Evolutionary conservation across 2,329 filamentous ascomycete species (phyloP).

Genomic region (Elsinoe necatrix): DNA sequence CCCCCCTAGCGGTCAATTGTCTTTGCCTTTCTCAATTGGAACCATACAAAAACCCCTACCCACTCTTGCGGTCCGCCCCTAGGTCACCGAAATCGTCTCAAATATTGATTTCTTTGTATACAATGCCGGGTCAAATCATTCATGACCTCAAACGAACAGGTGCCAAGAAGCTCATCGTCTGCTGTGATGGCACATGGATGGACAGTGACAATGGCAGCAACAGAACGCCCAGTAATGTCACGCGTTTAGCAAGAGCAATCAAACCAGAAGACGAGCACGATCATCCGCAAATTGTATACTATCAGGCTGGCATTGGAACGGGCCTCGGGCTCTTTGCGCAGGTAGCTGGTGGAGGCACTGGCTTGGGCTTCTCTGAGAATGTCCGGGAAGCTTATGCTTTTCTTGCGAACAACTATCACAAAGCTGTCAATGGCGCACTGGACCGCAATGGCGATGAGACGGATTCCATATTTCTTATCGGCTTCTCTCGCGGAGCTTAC

Average conservation of each 20-base stretch:
- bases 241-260: slow-evolving; percentile 29
- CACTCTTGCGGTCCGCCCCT: not conserved
- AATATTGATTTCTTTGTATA: not conserved
- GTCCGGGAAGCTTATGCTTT: slow-evolving; percentile 55
- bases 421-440: slow-evolving; percentile 7
- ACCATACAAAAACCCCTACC: not conserved
- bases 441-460: slow-evolving; percentile 15
- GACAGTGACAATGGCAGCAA: slow-evolving; percentile 23
- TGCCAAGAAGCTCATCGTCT: slow-evolving; percentile 16
- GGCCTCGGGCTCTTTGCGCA: slow-evolving; percentile 28
- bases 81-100: not conserved
- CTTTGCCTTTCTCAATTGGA: not conserved
- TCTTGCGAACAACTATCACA: slow-evolving; percentile 49
- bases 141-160: not conserved
- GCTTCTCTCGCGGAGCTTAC: slow-evolving; percentile 37
- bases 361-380: slow-evolving; percentile 31
- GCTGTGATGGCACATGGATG: slow-evolving; percentile 16
- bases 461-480: slow-evolving; percentile 38
- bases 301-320: slow-evolving; percentile 32
- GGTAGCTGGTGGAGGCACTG: slow-evolving; percentile 27
- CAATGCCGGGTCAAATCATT: not conserved
- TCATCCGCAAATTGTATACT: slow-evolving; percentile 33
- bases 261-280: slow-evolving; percentile 27
- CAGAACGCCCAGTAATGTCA: slow-evolving; percentile 31
- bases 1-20: not conserved